phyloP scores from a whole-genome alignment of 2,329 filamentous ascomycete species.

The Phaeomoniella chlamydospora region DNA sequence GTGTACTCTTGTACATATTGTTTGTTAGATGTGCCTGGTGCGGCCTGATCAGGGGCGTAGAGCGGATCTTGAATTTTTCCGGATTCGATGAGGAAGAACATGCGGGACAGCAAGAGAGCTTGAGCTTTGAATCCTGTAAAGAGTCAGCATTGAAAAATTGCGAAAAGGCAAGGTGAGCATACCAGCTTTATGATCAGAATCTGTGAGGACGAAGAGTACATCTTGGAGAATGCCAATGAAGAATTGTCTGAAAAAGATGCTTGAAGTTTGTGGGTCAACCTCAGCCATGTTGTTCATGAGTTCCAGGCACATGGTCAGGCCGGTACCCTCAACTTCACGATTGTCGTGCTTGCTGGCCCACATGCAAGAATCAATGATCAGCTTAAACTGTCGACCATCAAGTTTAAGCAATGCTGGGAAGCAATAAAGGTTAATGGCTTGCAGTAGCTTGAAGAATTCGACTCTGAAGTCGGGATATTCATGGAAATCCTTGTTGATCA shows the following conservation, averaged over 20 bases:
- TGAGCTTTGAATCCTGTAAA: slow-evolving; percentile 77
- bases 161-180: slow-evolving; percentile 9
- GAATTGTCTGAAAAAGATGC: slow-evolving; percentile 96
- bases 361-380: slow-evolving; percentile 97
- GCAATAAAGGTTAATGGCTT: slow-evolving; percentile 93
- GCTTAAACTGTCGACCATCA: slow-evolving; percentile 95
- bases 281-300: slow-evolving; percentile 96
- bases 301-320: slow-evolving; percentile 95
- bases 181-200: slow-evolving; percentile 93
- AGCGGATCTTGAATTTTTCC: slow-evolving; percentile 89
- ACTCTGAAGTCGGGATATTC: slow-evolving; percentile 97
- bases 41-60: slow-evolving; percentile 71
- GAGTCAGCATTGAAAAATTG: slow-evolving; percentile 3
- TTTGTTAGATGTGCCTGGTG: slow-evolving; percentile 69
- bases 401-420: slow-evolving; percentile 91
- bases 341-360: slow-evolving; percentile 99
- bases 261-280: slow-evolving; percentile 70
- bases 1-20: slow-evolving; percentile 87
- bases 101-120: slow-evolving; percentile 79
- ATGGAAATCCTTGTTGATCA: slow-evolving; percentile 99
- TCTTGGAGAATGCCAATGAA: slow-evolving; percentile 93
- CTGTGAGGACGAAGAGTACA: slow-evolving; percentile 94
- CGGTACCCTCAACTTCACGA: slow-evolving; percentile 89
- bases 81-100: slow-evolving; percentile 87
- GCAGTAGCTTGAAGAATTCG: slow-evolving; percentile 96